Conservation (phyloP, 73 alveolate genomes). For the Paramecium sonneborni region DNA sequence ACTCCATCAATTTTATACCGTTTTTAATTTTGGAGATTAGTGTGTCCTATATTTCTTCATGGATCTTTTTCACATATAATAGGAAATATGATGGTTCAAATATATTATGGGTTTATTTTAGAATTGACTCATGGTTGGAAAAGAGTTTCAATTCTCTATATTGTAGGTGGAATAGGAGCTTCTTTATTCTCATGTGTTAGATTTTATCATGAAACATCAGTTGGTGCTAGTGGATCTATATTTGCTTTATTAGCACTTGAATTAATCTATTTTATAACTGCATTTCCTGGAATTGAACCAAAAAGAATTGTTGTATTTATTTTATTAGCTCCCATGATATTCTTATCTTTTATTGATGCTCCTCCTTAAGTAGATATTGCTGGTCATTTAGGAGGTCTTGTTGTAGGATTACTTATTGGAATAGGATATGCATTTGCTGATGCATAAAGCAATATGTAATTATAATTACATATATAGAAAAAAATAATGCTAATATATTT, state of each 20-base stretch:
- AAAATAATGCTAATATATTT: not conserved
- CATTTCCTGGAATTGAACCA: constrained; percentile 28
- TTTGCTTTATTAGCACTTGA: constrained; percentile 47
- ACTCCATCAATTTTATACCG: constrained; percentile 53
- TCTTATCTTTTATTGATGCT: constrained; percentile 34
- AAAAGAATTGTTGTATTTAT: constrained; percentile 14
- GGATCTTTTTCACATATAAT: constrained; percentile 73
- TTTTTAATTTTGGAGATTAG: constrained; percentile 70
- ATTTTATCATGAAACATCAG: constrained; percentile 60
- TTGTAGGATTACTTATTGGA: constrained; percentile 4
- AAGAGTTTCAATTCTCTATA: constrained; percentile 57
- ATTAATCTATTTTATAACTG: constrained; percentile 59
- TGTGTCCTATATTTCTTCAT: constrained; percentile 78
- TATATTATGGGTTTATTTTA: constrained; percentile 59
- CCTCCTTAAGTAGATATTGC: constrained; percentile 52
- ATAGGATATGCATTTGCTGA: constrained; percentile 8
- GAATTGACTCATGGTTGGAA: constrained; percentile 62
- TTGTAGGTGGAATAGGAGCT: constrained; percentile 66
- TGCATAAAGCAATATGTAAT: not conserved
- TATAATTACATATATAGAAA: not conserved
- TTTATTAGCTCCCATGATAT: not conserved
- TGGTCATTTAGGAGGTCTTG: constrained; percentile 51
- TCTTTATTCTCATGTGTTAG: constrained; percentile 46
- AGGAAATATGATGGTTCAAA: constrained; percentile 62
- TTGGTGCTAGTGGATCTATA: constrained; percentile 66